A percentile compares a stretch with the other conserved stretches of the same genome.
These are phyloP conservation scores for Ganoderma sinense DNA, from an alignment of 1,284 basidiomycete genomes.

Conservation along the genomic window DNA sequence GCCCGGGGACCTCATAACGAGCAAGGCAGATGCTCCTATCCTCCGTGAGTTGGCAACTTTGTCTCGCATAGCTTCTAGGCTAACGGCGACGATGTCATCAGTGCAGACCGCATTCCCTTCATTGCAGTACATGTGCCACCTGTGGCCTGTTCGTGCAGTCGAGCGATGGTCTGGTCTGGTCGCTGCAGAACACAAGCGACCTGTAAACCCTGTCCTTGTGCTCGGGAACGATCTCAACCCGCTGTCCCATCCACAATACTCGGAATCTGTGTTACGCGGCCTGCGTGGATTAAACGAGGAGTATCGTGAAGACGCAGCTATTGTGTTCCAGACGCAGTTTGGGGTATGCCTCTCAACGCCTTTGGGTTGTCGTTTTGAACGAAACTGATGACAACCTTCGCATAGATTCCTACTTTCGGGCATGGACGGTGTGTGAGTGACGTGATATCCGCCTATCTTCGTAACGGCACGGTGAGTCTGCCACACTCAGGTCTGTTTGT, in stretches of 20 bases:
- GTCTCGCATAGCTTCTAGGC: background rate
- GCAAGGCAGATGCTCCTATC: background rate
- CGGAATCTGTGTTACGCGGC: background rate
- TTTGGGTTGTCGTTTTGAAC: no score
- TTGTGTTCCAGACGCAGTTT: background rate
- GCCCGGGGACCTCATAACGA: slow-evolving; percentile 2
- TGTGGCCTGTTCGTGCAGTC: slow-evolving; percentile 13
- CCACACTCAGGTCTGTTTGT: background rate
- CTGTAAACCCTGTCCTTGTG: background rate
- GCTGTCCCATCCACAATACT: background rate
- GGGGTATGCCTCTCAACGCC: no score
- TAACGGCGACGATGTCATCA: background rate
- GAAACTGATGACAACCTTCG: no score
- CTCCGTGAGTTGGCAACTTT: background rate
- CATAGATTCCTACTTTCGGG: no score
- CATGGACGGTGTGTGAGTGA: background rate
- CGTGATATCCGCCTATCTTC: background rate
- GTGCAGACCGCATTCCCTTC: slow-evolving; percentile 12
- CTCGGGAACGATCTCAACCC: background rate
- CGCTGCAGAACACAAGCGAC: background rate
- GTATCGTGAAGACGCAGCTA: background rate
- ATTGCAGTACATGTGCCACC: slow-evolving; percentile 15
- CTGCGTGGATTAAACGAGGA: background rate
- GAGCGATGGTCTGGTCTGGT: slow-evolving; percentile 24
- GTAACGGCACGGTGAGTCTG: background rate